Base-by-base conservation (phyloP, 176 grass and related monocot genomes). In the Bothriochloa decipiens region DNA sequence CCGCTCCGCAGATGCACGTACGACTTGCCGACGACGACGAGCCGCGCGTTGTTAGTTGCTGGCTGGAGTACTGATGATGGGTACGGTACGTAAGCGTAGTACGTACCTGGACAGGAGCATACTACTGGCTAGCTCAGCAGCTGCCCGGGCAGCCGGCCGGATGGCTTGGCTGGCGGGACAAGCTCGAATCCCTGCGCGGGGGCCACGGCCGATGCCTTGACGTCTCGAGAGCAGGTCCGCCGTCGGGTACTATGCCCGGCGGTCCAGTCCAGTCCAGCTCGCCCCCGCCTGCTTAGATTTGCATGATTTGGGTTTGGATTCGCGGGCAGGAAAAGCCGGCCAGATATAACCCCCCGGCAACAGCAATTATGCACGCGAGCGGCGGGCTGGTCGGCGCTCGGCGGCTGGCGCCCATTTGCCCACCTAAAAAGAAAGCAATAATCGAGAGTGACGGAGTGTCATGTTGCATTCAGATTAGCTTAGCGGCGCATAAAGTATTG, bases 361-460 rank as follows among this genome's bases (percentile, higher is more conserved):
- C 29, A 16, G 27, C 79, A 86, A 90, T 86, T 49, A 86, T 90
- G 82, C 27, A 23, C 55, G 29, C 65, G 49, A n/a, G 66, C 53
- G 73, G 83, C 79, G 72, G 42, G 18, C 64, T 13, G 14, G 55
- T 58, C 52, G 72, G 78, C 78, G 29, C 29, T 32, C 29, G 72
- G 53, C 47, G 47, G 47, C 14, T 14, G 52, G 53, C 53, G 68
- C 12, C 27, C 11, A 41, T 26, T 33, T 74, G 32, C 68, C 61
- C 80, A 86, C 88, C 80, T 86, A 86, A 90, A 86, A 86, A 60
- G 9, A 68, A 75, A 27, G 17, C 84, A 87, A 80, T 90, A 74
- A 86, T 79, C 67, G 52, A 1, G 16, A 0, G 11, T 29, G 16
- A 43, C 70, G 3, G 16, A 0, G 11, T 29, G 16, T 55, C 70